These are phyloP conservation scores for Solanum gandarillasii DNA, from an alignment of 257 asterid species.

Conservation along the genomic window DNA sequence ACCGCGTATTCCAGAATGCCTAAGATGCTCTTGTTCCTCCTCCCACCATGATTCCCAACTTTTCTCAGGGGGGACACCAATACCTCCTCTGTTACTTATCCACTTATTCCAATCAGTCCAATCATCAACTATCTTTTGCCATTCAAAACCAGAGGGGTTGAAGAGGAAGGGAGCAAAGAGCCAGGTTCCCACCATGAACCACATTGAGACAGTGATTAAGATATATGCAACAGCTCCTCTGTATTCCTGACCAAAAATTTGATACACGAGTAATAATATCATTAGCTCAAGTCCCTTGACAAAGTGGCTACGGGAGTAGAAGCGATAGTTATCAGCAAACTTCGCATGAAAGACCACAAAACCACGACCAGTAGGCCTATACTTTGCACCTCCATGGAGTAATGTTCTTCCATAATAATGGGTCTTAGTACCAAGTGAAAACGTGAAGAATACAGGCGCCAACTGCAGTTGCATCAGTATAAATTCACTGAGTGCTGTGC, in stretches of 20 bases:
- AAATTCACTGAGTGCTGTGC: slow-evolving; percentile 89
- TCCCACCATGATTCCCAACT: slow-evolving; percentile 99
- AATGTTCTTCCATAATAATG: slow-evolving; percentile 89
- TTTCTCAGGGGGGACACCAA: slow-evolving; percentile 91
- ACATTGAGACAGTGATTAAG: slow-evolving; percentile 78
- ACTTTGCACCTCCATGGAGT: slow-evolving; percentile 96
- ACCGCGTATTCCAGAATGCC: slow-evolving; percentile 85
- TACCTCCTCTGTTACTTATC: slow-evolving; percentile 94
- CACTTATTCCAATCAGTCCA: slow-evolving; percentile 99
- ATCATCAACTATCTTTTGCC: slow-evolving; percentile 98
- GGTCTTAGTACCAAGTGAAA: slow-evolving; percentile 91
- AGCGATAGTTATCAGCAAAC: slow-evolving; percentile 88
- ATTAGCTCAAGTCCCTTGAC: slow-evolving; percentile 88
- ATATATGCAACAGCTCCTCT: slow-evolving; percentile 72
- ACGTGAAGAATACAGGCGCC: slow-evolving; percentile 96
- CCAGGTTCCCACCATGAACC: slow-evolving; percentile 99
- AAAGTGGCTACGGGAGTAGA: slow-evolving; percentile 97
- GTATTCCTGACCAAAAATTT: slow-evolving; percentile 63
- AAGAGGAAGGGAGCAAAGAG: slow-evolving; percentile 96
- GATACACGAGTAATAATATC: slow-evolving; percentile 77
- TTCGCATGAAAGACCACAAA: slow-evolving; percentile 97
- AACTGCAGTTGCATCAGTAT: slow-evolving; percentile 87
- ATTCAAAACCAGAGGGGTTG: slow-evolving; percentile 98
- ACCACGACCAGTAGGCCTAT: slow-evolving; percentile 96
- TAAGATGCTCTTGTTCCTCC: slow-evolving; percentile 98